Base-by-base conservation (phyloP, 2,329 filamentous ascomycete species). In the Tolypocladium amazonense region DNA sequence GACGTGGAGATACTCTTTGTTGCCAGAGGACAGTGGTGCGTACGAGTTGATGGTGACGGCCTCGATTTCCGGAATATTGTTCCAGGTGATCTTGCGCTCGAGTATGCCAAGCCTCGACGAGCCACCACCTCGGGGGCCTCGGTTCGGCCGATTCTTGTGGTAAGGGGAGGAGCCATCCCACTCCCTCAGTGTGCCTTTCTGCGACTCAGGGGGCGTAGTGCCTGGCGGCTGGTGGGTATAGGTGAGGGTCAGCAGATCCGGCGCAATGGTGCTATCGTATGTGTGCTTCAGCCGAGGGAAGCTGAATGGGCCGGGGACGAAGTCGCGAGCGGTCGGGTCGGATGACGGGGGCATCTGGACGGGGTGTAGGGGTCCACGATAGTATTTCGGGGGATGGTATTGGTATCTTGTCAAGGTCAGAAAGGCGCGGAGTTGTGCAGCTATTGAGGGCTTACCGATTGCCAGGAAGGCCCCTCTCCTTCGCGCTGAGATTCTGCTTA, bases 161-260 rank as follows among this genome's bases (percentile, higher is more conserved):
- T 99, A 99, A 2, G 93, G 94, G 9, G 90, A 96, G 58, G 88
- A 89, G 67, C 88, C 92, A 62, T 93, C 88, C 94, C 94, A 99
- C 67, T 83, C 77, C 60, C 94, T 85, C 66, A 97, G 78, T 63
- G 90, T 86, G 62, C 90, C 84, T 63, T 80, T 76, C 58, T 67
- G 66, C 27, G 73, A 75, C 58, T 77, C 74, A n/a, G 74, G 72
- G 39, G 70, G 67, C 65, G 72, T 80, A 8, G 88, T 88, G 61
- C 92, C 92, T 0, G 92, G 92, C 1, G 91, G 89, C 58, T 79
- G 84, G 78, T 99, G 94, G 59, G 85, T 83, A 78, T 99, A 99
- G 66, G 88, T 86, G 69, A 99, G 82, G 55, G 92, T 89, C 78
- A 97, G 85, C 67, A 97, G 82, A 75, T 99, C 94, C 37, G 90